phyloP scores from a whole-genome alignment of 2,329 filamentous ascomycete genomes.

The Chrysosporium keratinophilum region DNA sequence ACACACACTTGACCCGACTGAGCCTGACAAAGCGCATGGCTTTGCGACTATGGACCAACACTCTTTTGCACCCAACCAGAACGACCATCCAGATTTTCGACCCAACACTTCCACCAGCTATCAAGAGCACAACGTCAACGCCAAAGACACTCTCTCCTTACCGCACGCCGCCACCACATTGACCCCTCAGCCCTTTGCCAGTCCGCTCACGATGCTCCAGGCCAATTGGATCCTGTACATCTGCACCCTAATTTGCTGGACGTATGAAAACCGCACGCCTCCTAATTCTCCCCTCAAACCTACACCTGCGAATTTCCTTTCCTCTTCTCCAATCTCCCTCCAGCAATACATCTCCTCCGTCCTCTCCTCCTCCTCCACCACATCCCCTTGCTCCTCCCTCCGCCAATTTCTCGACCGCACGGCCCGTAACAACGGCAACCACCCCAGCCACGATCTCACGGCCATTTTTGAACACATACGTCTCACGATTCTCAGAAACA shows the following conservation, averaged over 20 bases:
- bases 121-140: neutral
- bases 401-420: conserved; percentile 16
- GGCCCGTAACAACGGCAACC: no score
- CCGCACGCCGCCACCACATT: neutral
- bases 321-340: conserved; percentile 4
- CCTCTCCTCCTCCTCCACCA: conserved; percentile 16
- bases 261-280: conserved; percentile 20
- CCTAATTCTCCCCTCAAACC: neutral
- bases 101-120: neutral
- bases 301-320: neutral
- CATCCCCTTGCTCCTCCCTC: conserved; percentile 16
- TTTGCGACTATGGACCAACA: neutral
- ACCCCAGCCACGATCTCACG: conserved; percentile 19
- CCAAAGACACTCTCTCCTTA: neutral
- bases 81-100: neutral
- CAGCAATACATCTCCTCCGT: conserved; percentile 20
- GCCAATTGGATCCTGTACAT: conserved; percentile 28
- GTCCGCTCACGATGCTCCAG: conserved; percentile 24
- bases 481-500: conserved; percentile 12
- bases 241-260: conserved; percentile 28
- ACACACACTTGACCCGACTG: conserved; percentile 13
- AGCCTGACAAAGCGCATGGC: neutral
- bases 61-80: neutral
- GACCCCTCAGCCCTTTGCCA: neutral
- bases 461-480: conserved; percentile 26